A percentile compares a stretch with the other conserved stretches of the same genome.
phyloP scores from a whole-genome alignment of 805 yeast species.

The Candida adriatica region DNA sequence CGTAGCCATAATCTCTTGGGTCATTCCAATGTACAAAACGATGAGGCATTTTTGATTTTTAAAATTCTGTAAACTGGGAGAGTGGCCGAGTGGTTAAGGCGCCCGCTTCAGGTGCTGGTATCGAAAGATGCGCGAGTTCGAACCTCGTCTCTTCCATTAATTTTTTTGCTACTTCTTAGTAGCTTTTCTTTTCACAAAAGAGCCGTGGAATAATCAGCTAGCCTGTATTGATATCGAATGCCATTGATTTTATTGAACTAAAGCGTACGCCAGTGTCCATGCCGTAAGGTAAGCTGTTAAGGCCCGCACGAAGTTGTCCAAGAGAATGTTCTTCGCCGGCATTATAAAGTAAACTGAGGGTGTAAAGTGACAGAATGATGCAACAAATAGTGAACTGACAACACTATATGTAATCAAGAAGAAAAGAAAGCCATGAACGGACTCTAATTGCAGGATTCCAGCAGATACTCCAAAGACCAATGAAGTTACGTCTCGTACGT shows the following conservation, averaged over 20 bases:
- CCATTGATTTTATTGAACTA: constrained; percentile 15
- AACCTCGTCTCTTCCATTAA: constrained; percentile 35
- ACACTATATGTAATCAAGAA: constrained; percentile 8
- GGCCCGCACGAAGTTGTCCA: constrained; percentile 13
- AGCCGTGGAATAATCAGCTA: background rate
- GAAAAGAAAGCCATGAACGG: constrained; percentile 17
- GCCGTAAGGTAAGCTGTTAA: constrained; percentile 24
- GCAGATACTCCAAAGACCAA: constrained; percentile 19
- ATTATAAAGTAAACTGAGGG: constrained; percentile 12
- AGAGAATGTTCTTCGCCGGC: constrained; percentile 11
- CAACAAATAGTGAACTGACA: constrained; percentile 7
- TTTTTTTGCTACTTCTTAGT: constrained; percentile 8
- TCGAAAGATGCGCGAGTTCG: constrained; percentile 40
- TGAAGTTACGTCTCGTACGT: constrained; percentile 21
- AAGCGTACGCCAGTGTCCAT: constrained; percentile 21
- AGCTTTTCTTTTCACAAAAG: no score
- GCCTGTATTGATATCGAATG: background rate
- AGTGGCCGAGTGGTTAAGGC: constrained; percentile 42
- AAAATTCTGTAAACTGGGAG: no score
- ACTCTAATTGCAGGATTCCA: constrained; percentile 21
- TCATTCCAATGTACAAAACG: no score
- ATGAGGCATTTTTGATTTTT: no score
- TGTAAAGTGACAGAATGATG: constrained; percentile 2
- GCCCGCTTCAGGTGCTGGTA: constrained; percentile 41
- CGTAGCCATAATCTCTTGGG: no score